Base-by-base conservation (phyloP, 1,139 yeast species). In the Scheffersomyces segobiensis region DNA sequence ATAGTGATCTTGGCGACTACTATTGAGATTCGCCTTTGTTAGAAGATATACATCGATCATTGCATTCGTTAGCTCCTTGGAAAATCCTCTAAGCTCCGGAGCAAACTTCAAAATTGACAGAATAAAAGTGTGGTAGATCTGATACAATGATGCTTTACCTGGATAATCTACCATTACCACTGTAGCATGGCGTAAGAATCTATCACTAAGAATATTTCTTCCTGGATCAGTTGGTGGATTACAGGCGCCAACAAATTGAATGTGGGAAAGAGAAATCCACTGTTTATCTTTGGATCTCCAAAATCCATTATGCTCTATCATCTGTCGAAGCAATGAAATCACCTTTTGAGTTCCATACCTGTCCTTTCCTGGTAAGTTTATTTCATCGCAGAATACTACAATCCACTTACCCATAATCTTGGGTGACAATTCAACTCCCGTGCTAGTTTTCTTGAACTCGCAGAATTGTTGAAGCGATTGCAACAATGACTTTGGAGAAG, bases 221-320 rank as follows among this genome's bases (percentile, higher is more conserved):
- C 98, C 97, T 1, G 87, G 85, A 71, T 91, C 97, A 1, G 87
- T 79, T 0, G 97, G 88, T 0, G 98, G 95, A 67, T 95, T 95
- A 71, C 98, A 95, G 0, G 99, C 98, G 6, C 97, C 98, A 14
- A 93, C 96, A 75, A 95, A 83, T 67, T 90, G 96, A 49, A 95
- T 79, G 56, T 86, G 82, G 19, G 81, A 77, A n/a, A 92, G 62
- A 0, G 77, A 65, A 0, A 93, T 85, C 97, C 97, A 93, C 52
- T 80, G 81, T 56, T 79, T 79, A 49, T 85, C 87, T 14, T 73
- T 68, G 0, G 80, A 71, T 59, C 84, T 80, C 97, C 97, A 93
- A 67, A 93, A 93, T 0, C 98, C 98, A 1, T 78, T 72, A 46
- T 83, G 83, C 63, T 90, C 96, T 12, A 91, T 76, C 73, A 95